Evolutionary conservation across 1,284 basidiomycete genomes (phyloP), one percentile per base, ranked within the genome.

Genomic region (Ceratobasidium sp.): DNA sequence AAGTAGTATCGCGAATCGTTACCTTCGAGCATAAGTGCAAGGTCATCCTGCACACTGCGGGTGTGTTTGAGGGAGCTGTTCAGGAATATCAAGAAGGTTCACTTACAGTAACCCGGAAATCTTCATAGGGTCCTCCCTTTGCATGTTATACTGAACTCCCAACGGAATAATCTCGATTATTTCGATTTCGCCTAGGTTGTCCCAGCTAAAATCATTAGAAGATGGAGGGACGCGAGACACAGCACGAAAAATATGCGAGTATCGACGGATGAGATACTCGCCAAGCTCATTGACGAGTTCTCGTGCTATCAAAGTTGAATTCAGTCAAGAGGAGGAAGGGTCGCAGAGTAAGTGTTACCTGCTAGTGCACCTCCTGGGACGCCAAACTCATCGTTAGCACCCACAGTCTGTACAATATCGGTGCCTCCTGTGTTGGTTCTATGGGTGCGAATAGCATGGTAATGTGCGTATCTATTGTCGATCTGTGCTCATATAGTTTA

Each of bases 21-120:
- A 85, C 90, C 91, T 85, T 92, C 90, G 35, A 92, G 81, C 90
- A 94, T 91, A 14, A 94, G 78, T 14, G 90, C 90, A 50, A 93
- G 82, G 77, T 94, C 92, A 75, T 94, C 92, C 76, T 92, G 90
- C 4, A 87, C 80, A 38, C 87, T 86, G 63, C 18, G 28, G 50
- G 18, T 28, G 30, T 13, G 41, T 18, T 28, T 13, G 23, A 6
- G 41, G n/a, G 30, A 32, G 59, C 46, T 16, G 49, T 46, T 18
- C 26, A 38, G 38, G 69, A 66, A 16, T 41, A 38, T n/a, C n/a
- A n/a, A n/a, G n/a, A n/a, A n/a, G n/a, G n/a, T n/a, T 38, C 9
- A 84, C 87, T 80, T 74, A 88, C 88, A 89, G 76, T 69, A 86
- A 78, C 16, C 85, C 87, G 32, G 88, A 83, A 52, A 90, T 83